These are phyloP conservation scores for Pisolithus tinctorius DNA, from an alignment of 768 basidiomycete genomes.

Conservation along the genomic window DNA sequence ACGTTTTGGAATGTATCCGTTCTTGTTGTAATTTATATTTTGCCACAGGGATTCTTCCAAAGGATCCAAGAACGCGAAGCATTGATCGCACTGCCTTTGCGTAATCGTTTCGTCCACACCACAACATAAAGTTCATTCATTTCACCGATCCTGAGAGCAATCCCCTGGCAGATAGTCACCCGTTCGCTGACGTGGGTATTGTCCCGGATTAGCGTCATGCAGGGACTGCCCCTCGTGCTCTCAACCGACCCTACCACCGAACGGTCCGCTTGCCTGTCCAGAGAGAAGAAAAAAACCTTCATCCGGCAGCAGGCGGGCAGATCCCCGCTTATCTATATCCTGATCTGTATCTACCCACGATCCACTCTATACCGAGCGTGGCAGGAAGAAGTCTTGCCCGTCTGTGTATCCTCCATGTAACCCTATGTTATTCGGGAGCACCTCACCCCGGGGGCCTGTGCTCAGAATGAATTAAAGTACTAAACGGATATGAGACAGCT, in stretches of 20 bases:
- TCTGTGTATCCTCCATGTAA: not conserved
- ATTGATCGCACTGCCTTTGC: constrained; percentile 7
- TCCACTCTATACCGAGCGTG: too few species aligned
- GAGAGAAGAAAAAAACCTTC: too few species aligned
- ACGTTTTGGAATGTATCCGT: not conserved
- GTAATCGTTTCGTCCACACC: not conserved
- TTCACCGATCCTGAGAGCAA: not conserved
- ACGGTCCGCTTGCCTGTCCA: too few species aligned
- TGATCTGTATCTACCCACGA: too few species aligned
- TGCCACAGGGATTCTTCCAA: constrained; percentile 17
- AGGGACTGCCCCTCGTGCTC: not conserved
- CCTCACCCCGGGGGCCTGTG: not conserved
- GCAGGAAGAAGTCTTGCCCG: not conserved
- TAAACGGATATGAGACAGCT: not conserved
- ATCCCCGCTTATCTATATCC: too few species aligned
- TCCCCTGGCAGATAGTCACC: not conserved
- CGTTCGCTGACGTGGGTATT: not conserved
- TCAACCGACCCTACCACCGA: not conserved
- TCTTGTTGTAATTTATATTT: not conserved
- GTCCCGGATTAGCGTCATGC: not conserved
- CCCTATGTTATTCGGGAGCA: not conserved
- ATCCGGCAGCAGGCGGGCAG: too few species aligned
- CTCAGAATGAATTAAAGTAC: not conserved
- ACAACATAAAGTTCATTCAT: not conserved
- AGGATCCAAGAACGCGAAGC: constrained; percentile 10